Conservation (phyloP, 331 rosid species). For the Quercus phellos region DNA sequence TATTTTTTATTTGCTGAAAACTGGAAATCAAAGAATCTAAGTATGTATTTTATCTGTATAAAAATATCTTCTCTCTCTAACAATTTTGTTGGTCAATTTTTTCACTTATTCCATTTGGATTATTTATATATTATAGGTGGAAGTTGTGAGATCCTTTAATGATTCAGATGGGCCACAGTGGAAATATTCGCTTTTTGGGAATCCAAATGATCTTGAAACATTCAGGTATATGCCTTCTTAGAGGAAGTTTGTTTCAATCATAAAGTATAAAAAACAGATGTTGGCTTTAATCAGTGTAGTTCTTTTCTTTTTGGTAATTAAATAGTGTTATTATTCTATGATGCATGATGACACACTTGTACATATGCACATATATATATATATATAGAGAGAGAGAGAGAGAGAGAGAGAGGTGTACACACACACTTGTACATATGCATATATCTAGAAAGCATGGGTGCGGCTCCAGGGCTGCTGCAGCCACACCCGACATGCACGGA, state of each 20-base stretch:
- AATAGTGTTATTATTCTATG: not conserved
- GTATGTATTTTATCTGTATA: not conserved
- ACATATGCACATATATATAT: not conserved
- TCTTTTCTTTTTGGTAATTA: not conserved
- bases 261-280: not conserved
- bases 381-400: no score
- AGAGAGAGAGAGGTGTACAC: no score
- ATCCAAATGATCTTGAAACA: constrained; percentile 91
- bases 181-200: constrained; percentile 91
- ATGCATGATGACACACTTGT: not conserved
- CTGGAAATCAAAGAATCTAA: not conserved
- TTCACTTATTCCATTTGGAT: constrained; percentile 23
- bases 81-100: not conserved
- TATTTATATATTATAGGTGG: constrained; percentile 52
- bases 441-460: no score
- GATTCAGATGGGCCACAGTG: constrained; percentile 94
- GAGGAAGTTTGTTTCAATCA: not conserved
- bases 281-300: not conserved
- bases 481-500: no score
- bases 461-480: no score
- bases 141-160: constrained; percentile 80
- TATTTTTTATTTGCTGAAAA: not conserved
- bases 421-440: no score
- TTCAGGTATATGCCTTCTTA: constrained; percentile 54
- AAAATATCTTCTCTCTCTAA: not conserved